Evolutionary conservation across 1,284 basidiomycete species (phyloP), one percentile per base, ranked within the genome.

Genomic region (Cryptococcus floricola): DNA sequence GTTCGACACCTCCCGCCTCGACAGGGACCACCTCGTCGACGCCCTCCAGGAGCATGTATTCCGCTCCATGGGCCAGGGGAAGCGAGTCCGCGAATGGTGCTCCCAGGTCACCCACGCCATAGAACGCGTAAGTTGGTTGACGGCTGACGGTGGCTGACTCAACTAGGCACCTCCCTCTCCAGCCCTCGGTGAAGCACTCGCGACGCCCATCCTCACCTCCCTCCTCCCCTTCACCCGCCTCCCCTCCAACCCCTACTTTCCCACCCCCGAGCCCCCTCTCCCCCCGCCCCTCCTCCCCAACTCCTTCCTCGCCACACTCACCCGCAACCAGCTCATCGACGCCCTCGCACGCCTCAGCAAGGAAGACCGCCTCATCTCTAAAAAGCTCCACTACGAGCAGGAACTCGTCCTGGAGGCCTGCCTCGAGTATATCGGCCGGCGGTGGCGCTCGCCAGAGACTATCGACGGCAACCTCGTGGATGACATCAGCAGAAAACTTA

Each of bases 341-440:
- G 54, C 66, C 12, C 64, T 74, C 10, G 39, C 52, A 4, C 50
- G 52, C 18, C 53, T 70, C 19, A 55, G 55, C 13, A 42, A 52
- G 3, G 58, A 58, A 3, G 45, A 47, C 8, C 43, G 53, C 6
- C 19, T 28, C 3, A 39, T 51, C n/a, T 46, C 48, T 1, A 42
- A 58, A 53, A 1, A 50, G 37, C 19, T 52, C 44, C 51, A 54
- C n/a, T 55, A 51, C 34, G 46, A 57, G 8, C 49, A 57, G n/a
- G 61, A 50, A 16, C 56, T 59, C 13, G 53, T 67, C 6, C 25
- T 57, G 27, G 71, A 72, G 53, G 48, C 70, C 3, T 58, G 60
- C 10, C 57, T 74, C 28, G 69, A 72, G 53, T 71, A 72, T 42
- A 60, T 72, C 9, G 65, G 62, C 2, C 46, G 55, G 16, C 39